Conservation (phyloP, 2,329 filamentous ascomycete species). For the Clarireedia homoeocarpa region DNA sequence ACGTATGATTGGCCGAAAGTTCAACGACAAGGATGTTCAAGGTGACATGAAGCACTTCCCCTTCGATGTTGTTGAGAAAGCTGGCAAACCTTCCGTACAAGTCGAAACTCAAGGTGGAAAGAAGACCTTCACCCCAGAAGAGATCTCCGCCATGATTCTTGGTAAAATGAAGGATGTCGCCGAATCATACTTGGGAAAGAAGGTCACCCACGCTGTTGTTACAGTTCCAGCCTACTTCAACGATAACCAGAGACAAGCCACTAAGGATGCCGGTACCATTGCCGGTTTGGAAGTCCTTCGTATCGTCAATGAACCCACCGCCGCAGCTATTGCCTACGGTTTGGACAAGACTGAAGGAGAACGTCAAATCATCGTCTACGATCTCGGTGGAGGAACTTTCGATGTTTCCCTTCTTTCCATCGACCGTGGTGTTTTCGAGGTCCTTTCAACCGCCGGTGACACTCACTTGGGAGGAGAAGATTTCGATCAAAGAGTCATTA, state of each 20-base stretch:
- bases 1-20: conserved; percentile 95
- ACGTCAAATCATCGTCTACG: conserved; percentile 98
- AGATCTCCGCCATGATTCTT: conserved; percentile 98
- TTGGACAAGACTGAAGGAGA: conserved; percentile 96
- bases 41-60: conserved; percentile 98
- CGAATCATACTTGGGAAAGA: conserved; percentile 96
- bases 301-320: conserved; percentile 99
- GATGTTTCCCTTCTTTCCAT: conserved; percentile 99
- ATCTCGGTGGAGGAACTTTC: conserved; percentile 99
- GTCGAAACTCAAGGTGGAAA: conserved; percentile 92
- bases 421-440: conserved; percentile 98
- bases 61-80: conserved; percentile 93
- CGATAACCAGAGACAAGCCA: conserved; percentile 99
- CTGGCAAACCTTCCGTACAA: conserved; percentile 82
- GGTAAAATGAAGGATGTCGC: conserved; percentile 99
- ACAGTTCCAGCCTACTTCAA: conserved; percentile 99
- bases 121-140: conserved; percentile 95
- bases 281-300: conserved; percentile 95
- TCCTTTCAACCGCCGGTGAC: conserved; percentile 96
- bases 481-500: conserved; percentile 92
- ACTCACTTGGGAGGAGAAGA: conserved; percentile 94
- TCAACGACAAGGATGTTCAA: conserved; percentile 93
- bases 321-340: conserved; percentile 96
- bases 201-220: conserved; percentile 97
- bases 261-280: conserved; percentile 98